Evolutionary conservation across 768 basidiomycete species (phyloP), one percentile per base, ranked within the genome.

Genomic region (Rubroboletus satanas): DNA sequence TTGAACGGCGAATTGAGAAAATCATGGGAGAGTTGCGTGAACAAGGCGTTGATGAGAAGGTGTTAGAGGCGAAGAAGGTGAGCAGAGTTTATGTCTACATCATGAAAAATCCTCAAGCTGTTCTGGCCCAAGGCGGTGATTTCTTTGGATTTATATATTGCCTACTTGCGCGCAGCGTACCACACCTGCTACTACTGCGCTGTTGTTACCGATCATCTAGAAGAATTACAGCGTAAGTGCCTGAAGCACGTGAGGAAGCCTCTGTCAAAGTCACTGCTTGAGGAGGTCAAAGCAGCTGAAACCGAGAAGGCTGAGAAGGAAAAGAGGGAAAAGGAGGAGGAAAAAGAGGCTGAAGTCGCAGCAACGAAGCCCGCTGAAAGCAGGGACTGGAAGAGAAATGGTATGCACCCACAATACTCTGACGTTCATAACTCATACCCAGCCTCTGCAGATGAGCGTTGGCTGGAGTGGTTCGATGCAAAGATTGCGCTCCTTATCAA

Each of bases 111-210:
- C 58, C 64, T 61, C 56, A 65, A 71, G 50, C 52, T 38, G 45
- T 64, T 50, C 32, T 56, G 64, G 36, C 68, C 36, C 49, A 58
- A 93, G 90, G 83, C 84, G 63, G 80, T 83, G 66, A 76, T 94
- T 65, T 82, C 89, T 64, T 81, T 98, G 72, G 97, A 99, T 76
- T 77, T 96, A 71, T 93, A 93, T 73, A 78, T 98, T 71, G 87
- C 88, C 49, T 98, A 97, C 75, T 77, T 99, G 67, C 91, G 97
- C 62, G 81, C 85, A 69, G 95, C 90, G 51, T 94, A 88, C 74
- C 82, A 93, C 81, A 86, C 91, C 67, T 97, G 97, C 83, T 99
- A 96, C 75, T 99, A 99, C 76, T 99, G 97, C 79, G 87, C 88
- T 64, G 85, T 92, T 69, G 83, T 91, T 62, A 88, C 87, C 70